phyloP scores from a whole-genome alignment of 2,329 filamentous ascomycete species.

The Calonectria honghensis region DNA sequence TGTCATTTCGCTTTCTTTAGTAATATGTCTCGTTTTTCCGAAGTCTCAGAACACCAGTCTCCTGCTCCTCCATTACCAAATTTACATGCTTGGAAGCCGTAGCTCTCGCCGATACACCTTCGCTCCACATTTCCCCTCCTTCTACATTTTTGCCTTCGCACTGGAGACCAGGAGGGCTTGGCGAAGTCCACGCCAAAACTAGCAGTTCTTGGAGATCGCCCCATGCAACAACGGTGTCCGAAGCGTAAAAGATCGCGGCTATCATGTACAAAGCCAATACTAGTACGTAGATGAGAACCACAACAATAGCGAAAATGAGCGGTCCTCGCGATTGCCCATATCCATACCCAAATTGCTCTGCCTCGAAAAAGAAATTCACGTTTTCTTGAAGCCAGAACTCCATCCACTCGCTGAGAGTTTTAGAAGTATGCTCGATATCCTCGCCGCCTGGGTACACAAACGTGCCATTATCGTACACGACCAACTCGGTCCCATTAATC shows the following conservation, averaged over 20 bases:
- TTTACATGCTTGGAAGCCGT: neutral
- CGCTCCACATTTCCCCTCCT: neutral
- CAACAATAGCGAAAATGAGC: conserved; percentile 7
- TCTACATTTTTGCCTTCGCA: conserved; percentile 3
- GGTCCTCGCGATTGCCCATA: conserved; percentile 6
- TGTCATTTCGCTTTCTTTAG: neutral
- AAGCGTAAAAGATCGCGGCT: neutral
- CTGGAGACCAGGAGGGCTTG: neutral
- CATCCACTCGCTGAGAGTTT: neutral
- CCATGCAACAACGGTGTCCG: neutral
- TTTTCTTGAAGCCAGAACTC: neutral
- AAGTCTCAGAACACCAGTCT: neutral
- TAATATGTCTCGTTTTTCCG: conserved; percentile 12
- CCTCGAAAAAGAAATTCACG: neutral
- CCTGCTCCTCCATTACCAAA: conserved; percentile 7
- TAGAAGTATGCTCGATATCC: neutral
- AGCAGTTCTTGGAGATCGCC: conserved; percentile 15
- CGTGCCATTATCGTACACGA: neutral
- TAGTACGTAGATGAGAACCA: neutral
- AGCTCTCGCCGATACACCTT: neutral
- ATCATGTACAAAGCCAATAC: conserved; percentile 5
- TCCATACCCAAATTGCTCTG: conserved; percentile 16
- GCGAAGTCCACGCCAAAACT: conserved; percentile 16
- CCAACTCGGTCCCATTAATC: too few relatives aligned
- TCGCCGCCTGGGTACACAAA: neutral